Conservation (phyloP, 495 filamentous ascomycete species). For the Neurospora cerealis region DNA sequence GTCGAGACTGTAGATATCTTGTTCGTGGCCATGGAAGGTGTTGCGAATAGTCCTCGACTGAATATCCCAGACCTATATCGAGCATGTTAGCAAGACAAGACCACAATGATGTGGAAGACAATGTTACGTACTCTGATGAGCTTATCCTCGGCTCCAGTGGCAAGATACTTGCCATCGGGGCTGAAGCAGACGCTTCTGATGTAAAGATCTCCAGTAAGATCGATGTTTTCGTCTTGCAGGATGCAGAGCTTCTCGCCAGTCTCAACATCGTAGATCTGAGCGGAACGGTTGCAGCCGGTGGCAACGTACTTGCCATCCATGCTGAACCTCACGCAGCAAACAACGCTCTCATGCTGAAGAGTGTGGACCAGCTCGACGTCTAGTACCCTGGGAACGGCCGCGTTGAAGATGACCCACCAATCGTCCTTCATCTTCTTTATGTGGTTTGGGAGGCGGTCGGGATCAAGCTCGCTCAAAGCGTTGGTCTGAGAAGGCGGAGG, state of each 20-base stretch:
- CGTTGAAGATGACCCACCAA: conserved; percentile 89
- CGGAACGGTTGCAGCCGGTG: conserved; percentile 80
- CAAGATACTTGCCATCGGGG: conserved; percentile 79
- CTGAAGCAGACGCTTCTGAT: conserved; percentile 91
- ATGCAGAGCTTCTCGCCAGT: conserved; percentile 70
- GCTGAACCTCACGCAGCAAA: conserved; percentile 87
- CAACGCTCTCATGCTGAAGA: conserved; percentile 75
- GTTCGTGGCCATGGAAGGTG: conserved; percentile 78
- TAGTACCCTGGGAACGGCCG: conserved; percentile 67
- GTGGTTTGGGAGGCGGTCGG: conserved; percentile 68
- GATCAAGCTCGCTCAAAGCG: conserved; percentile 77
- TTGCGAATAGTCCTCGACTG: conserved; percentile 61
- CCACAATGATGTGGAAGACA: not conserved
- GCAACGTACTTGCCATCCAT: conserved; percentile 81
- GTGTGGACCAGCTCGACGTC: conserved; percentile 87
- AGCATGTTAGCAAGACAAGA: not conserved
- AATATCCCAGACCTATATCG: conserved; percentile 77
- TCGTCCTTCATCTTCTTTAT: conserved; percentile 75
- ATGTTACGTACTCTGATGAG: conserved; percentile 63
- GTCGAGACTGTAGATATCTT: conserved; percentile 90
- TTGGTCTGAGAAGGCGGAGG: conserved; percentile 52
- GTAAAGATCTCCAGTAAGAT: conserved; percentile 77
- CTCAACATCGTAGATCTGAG: conserved; percentile 80
- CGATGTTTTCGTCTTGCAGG: conserved; percentile 73
- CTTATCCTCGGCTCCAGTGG: conserved; percentile 86